A percentile compares a stretch with the other conserved stretches of the same genome.
phyloP scores from a whole-genome alignment of 2,329 filamentous ascomycete species.

The Canariomyces notabilis region DNA sequence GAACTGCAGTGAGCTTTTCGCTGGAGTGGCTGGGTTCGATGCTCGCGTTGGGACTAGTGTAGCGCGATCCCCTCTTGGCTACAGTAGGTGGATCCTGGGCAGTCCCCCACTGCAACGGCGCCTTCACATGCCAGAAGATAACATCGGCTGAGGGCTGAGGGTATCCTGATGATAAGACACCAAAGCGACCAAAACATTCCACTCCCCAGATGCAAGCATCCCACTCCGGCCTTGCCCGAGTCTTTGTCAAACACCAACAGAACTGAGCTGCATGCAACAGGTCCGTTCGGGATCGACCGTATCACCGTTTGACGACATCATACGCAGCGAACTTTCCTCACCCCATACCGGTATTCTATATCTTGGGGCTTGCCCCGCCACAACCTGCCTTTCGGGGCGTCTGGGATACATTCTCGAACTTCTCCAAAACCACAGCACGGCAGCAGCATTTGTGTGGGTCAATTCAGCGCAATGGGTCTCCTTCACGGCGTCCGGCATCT shows the following conservation, averaged over 20 bases:
- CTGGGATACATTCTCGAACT: too few relatives aligned
- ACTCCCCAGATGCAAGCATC: not conserved
- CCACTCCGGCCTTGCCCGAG: not conserved
- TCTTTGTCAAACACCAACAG: not conserved
- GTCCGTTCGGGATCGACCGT: not conserved
- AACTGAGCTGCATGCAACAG: not conserved
- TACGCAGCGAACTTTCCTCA: not conserved
- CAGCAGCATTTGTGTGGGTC: too few relatives aligned
- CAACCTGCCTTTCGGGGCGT: not conserved
- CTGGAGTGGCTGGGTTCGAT: too few relatives aligned
- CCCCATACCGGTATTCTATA: too few relatives aligned
- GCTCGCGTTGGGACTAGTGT: too few relatives aligned
- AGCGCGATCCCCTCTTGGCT: too few relatives aligned
- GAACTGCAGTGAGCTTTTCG: too few relatives aligned
- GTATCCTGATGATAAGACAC: not conserved
- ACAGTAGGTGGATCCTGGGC: too few relatives aligned
- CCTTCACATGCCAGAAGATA: conserved; percentile 1
- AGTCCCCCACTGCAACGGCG: not conserved
- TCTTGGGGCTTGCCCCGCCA: not conserved
- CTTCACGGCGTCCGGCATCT: not conserved
- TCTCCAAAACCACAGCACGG: too few relatives aligned
- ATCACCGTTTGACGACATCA: not conserved
- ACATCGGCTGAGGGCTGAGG: not conserved
- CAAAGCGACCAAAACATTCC: not conserved
- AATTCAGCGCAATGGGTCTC: not conserved